phyloP scores from a whole-genome alignment of 108 stramenopile genomes.

The Fragilariopsis cylindrus region DNA sequence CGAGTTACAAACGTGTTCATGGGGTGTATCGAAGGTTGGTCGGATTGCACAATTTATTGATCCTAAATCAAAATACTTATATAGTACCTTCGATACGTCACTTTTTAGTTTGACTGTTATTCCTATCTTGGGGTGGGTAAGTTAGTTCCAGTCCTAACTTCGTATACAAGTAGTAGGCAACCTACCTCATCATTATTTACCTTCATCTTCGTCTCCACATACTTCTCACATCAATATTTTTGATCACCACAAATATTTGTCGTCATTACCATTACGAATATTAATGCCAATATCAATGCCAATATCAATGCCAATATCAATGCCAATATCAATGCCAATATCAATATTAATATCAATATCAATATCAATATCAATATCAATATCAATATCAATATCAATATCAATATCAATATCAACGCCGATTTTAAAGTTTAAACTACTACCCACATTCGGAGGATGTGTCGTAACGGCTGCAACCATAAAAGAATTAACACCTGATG shows the following conservation, averaged over 20 bases:
- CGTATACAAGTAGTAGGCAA: slow-evolving; percentile 9
- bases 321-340: no score
- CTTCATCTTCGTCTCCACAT: background rate
- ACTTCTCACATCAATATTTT: background rate
- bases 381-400: no score
- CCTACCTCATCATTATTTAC: slow-evolving; percentile 15
- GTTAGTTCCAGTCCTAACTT: background rate
- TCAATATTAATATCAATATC: no score
- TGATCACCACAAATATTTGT: background rate
- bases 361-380: no score
- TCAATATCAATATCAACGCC: no score
- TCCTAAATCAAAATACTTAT: slow-evolving; percentile 53
- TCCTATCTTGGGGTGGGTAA: slow-evolving; percentile 91
- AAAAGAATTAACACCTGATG: slow-evolving; percentile 3
- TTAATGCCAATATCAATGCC: no score
- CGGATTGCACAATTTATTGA: slow-evolving; percentile 87
- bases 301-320: no score
- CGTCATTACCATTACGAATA: no score
- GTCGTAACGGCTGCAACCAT: slow-evolving; percentile 80
- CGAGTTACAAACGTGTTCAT: slow-evolving; percentile 91
- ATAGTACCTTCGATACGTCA: slow-evolving; percentile 80
- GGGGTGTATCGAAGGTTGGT: slow-evolving; percentile 88
- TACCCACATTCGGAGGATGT: slow-evolving; percentile 95
- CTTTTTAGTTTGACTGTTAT: slow-evolving; percentile 85
- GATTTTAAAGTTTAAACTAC: slow-evolving; percentile 29